These are phyloP conservation scores for Extremus antarcticus DNA, from an alignment of 495 filamentous ascomycete species.

Conservation along the genomic window DNA sequence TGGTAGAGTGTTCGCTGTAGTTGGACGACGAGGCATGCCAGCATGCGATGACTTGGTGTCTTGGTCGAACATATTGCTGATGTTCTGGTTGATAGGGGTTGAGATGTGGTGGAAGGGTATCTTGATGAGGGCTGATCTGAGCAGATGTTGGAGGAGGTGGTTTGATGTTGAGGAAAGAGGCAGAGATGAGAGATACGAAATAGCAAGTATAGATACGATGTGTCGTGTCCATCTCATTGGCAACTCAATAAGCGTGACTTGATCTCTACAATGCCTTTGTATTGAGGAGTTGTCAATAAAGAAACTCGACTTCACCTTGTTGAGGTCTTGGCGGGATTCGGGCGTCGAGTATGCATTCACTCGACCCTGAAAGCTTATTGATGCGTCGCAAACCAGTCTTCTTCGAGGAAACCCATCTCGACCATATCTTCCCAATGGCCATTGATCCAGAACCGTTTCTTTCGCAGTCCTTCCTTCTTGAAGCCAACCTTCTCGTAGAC, in stretches of 20 bases:
- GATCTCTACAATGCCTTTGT: not conserved
- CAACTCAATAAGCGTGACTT: not conserved
- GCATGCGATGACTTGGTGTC: not conserved
- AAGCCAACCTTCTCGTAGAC: conserved; percentile 5
- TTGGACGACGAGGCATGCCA: not conserved
- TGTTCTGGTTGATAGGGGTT: not conserved
- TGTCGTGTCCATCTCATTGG: not conserved
- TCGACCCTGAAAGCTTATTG: not conserved
- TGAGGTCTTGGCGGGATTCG: not conserved
- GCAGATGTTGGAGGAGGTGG: not conserved
- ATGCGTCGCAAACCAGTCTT: not conserved
- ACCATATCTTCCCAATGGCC: not conserved
- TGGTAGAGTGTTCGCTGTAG: not conserved
- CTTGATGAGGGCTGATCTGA: not conserved
- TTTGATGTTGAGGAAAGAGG: not conserved
- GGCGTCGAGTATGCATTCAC: not conserved
- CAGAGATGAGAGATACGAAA: not conserved
- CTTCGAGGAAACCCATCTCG: not conserved
- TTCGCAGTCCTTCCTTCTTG: not conserved
- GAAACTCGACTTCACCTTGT: not conserved
- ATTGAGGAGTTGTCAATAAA: not conserved
- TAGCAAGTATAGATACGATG: not conserved
- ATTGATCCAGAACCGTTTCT: not conserved
- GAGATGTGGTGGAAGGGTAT: not conserved
- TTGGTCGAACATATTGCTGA: not conserved